A percentile compares a stretch with the other conserved stretches of the same genome.
Evolutionary conservation across 2,329 filamentous ascomycete species (phyloP).

Genomic region (Drechslerella stenobrocha): DNA sequence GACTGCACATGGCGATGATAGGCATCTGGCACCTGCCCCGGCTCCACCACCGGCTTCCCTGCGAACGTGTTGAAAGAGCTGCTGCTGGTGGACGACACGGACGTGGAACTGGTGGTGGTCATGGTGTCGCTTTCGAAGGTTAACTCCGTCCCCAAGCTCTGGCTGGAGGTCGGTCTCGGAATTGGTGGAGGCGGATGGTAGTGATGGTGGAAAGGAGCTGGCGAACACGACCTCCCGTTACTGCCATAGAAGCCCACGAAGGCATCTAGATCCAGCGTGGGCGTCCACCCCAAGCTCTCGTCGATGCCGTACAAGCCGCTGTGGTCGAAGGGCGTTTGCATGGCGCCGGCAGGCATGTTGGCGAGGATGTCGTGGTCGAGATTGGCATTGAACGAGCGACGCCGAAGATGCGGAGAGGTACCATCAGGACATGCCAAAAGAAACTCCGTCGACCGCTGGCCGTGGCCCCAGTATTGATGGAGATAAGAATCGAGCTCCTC

Average conservation of each 20-base stretch:
- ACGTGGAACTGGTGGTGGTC: constrained; percentile 20
- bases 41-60: background rate
- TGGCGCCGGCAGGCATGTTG: constrained; percentile 25
- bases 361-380: constrained; percentile 29
- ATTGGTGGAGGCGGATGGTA: constrained; percentile 8
- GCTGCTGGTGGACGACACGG: background rate
- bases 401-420: constrained; percentile 37
- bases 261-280: constrained; percentile 20
- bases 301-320: constrained; percentile 40
- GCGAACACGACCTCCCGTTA: constrained; percentile 25
- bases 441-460: constrained; percentile 32
- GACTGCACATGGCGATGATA: constrained; percentile 24
- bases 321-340: constrained; percentile 22
- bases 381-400: constrained; percentile 32
- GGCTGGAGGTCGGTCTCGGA: constrained; percentile 32
- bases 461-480: constrained; percentile 39
- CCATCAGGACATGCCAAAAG: constrained; percentile 27
- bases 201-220: constrained; percentile 17
- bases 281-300: constrained; percentile 32
- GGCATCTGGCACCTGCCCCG: constrained; percentile 2
- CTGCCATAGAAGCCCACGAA: constrained; percentile 30
- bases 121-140: constrained; percentile 21
- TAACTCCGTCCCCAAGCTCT: constrained; percentile 46
- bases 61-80: background rate
- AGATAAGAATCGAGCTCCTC: constrained; percentile 49